Evolutionary conservation across 441 rosid species (phyloP).

Genomic region (Melastoma candidum): DNA sequence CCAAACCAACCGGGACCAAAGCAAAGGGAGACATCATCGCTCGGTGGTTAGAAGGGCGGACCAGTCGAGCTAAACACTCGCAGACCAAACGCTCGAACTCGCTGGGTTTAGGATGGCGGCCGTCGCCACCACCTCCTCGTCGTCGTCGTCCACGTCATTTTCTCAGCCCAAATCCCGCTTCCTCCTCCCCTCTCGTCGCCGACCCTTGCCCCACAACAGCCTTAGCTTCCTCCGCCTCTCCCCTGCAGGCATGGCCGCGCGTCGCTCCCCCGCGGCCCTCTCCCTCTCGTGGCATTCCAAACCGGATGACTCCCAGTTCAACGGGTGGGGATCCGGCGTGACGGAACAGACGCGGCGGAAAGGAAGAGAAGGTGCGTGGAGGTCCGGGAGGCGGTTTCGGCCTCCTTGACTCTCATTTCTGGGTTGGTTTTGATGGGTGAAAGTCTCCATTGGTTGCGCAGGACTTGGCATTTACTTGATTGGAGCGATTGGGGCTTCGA

Average conservation of each 20-base stretch:
- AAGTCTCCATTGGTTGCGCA: slow-evolving; percentile 13
- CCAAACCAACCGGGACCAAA: too few species aligned
- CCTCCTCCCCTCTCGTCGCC: slow-evolving; percentile 27
- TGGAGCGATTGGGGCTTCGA: slow-evolving; percentile 40
- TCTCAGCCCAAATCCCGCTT: slow-evolving; percentile 20
- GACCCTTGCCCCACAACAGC: slow-evolving; percentile 20
- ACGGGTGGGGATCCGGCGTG: slow-evolving; percentile 60
- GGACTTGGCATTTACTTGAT: slow-evolving; percentile 37
- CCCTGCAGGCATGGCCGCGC: slow-evolving; percentile 19
- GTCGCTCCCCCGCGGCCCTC: slow-evolving; percentile 12
- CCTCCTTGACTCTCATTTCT: background rate
- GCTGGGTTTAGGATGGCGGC: too few species aligned
- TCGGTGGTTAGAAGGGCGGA: too few species aligned
- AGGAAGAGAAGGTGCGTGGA: slow-evolving; percentile 30
- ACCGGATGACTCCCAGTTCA: slow-evolving; percentile 25
- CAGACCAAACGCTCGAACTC: too few species aligned
- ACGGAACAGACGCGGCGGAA: slow-evolving; percentile 19
- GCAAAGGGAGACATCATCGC: too few species aligned
- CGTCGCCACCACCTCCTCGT: slow-evolving; percentile 14
- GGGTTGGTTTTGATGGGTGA: slow-evolving; percentile 2
- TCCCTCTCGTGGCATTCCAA: slow-evolving; percentile 42
- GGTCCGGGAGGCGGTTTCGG: background rate
- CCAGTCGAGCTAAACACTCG: too few species aligned
- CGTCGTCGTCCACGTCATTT: slow-evolving; percentile 17
- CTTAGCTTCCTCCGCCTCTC: slow-evolving; percentile 31